Evolutionary conservation across 1,284 basidiomycete genomes (phyloP).

Genomic region (Ganoderma resinaceum): DNA sequence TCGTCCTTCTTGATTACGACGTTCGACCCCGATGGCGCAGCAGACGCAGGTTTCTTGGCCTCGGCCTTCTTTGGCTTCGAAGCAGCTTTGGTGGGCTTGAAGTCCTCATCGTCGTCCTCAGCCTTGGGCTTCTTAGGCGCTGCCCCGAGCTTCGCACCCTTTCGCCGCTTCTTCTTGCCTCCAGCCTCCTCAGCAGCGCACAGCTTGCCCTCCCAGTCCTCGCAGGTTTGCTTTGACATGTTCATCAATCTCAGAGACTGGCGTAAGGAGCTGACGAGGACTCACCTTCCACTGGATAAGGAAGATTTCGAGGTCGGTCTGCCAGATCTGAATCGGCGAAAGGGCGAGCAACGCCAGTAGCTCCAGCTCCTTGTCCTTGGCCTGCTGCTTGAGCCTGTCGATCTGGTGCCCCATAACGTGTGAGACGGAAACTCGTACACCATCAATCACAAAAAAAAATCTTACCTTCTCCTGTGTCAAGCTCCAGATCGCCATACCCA

Average conservation of each 20-base stretch:
- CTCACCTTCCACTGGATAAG: slow-evolving; percentile 85
- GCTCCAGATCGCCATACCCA: slow-evolving; percentile 96
- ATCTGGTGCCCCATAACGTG: slow-evolving; percentile 59
- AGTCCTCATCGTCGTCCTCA: slow-evolving; percentile 74
- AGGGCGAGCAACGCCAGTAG: slow-evolving; percentile 82
- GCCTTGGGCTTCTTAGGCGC: slow-evolving; percentile 43
- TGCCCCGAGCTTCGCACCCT: slow-evolving; percentile 73
- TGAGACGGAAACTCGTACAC: background rate
- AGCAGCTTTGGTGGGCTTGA: slow-evolving; percentile 72
- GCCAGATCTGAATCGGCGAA: slow-evolving; percentile 90
- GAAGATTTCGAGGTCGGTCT: slow-evolving; percentile 88
- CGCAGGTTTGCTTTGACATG: slow-evolving; percentile 61
- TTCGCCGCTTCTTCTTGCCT: slow-evolving; percentile 74
- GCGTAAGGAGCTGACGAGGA: slow-evolving; percentile 21
- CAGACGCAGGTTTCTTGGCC: slow-evolving; percentile 39
- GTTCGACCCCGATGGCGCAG: slow-evolving; percentile 38
- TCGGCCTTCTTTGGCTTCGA: slow-evolving; percentile 49
- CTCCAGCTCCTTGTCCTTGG: slow-evolving; percentile 85
- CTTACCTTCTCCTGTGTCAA: slow-evolving; percentile 91
- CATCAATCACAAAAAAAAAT: slow-evolving; percentile 27
- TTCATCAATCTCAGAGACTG: background rate
- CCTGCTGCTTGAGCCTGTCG: slow-evolving; percentile 84
- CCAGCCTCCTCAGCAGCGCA: slow-evolving; percentile 53
- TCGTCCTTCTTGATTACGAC: slow-evolving; percentile 39
- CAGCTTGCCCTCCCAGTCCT: slow-evolving; percentile 63